Evolutionary conservation across 257 asterid genomes (phyloP).

Genomic region (Marsdenia floribunda): DNA sequence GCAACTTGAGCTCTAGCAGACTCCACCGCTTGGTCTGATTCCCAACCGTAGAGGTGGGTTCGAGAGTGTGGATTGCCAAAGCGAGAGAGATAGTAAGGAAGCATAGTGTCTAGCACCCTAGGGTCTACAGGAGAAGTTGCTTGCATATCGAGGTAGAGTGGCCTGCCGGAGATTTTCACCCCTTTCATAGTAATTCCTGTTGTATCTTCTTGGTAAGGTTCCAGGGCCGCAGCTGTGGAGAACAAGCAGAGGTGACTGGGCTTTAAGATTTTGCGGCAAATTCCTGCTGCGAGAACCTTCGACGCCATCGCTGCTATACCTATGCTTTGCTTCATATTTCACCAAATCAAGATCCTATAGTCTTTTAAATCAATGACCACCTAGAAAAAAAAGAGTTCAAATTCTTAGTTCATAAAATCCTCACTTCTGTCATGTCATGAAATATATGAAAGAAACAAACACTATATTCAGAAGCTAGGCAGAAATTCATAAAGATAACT

Average conservation of each 20-base stretch:
- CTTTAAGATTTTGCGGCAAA: constrained; percentile 45
- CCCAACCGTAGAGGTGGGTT: no score
- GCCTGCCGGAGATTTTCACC: no score
- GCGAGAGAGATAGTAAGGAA: no score
- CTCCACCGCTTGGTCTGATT: no score
- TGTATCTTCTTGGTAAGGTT: constrained; percentile 48
- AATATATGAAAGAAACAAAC: neutral
- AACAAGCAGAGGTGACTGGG: constrained; percentile 23
- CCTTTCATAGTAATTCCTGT: constrained; percentile 71
- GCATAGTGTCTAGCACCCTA: no score
- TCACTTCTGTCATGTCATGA: neutral
- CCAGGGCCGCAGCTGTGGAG: constrained; percentile 42
- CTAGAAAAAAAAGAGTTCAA: constrained; percentile 25
- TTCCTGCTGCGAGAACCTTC: constrained; percentile 46
- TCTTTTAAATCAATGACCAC: constrained; percentile 20
- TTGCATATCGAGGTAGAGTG: no score
- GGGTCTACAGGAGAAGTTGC: no score
- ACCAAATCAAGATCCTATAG: constrained; percentile 22
- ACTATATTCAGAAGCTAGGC: neutral
- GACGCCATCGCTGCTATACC: constrained; percentile 38
- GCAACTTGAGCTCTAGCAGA: no score
- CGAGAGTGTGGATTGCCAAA: no score
- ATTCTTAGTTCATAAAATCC: constrained; percentile 6
- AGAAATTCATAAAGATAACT: neutral
- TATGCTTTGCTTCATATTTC: constrained; percentile 15